These are phyloP conservation scores for Rehmannia glutinosa DNA, from an alignment of 257 asterid species.

Conservation along the genomic window DNA sequence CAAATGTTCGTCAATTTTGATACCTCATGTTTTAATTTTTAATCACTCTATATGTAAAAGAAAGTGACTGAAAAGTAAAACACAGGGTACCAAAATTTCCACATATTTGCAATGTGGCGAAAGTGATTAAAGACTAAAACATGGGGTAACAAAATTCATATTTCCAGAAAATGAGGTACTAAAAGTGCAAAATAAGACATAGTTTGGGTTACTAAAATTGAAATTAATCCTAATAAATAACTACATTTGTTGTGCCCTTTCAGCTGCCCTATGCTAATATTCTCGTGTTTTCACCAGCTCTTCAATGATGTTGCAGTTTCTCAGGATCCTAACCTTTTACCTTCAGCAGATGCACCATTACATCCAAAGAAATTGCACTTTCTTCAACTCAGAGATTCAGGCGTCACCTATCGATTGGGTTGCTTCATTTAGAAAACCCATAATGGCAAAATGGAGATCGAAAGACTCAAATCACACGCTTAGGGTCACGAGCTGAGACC, in stretches of 20 bases:
- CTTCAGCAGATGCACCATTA: neutral
- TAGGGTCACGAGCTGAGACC: constrained; percentile 85
- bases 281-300: neutral
- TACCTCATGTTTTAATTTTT: too few species aligned
- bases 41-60: too few species aligned
- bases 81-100: too few species aligned
- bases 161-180: too few species aligned
- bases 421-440: neutral
- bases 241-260: neutral
- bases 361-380: neutral
- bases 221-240: too few species aligned
- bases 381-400: neutral
- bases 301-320: neutral
- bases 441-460: neutral
- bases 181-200: too few species aligned
- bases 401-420: neutral
- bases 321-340: neutral
- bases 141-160: too few species aligned
- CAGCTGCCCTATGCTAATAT: neutral
- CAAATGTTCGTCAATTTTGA: too few species aligned
- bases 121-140: too few species aligned
- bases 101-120: too few species aligned
- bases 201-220: too few species aligned
- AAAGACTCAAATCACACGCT: constrained; percentile 48
- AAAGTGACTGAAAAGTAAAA: too few species aligned